Evolutionary conservation across 257 asterid species (phyloP).

Genomic region (Linaria vulgaris): DNA sequence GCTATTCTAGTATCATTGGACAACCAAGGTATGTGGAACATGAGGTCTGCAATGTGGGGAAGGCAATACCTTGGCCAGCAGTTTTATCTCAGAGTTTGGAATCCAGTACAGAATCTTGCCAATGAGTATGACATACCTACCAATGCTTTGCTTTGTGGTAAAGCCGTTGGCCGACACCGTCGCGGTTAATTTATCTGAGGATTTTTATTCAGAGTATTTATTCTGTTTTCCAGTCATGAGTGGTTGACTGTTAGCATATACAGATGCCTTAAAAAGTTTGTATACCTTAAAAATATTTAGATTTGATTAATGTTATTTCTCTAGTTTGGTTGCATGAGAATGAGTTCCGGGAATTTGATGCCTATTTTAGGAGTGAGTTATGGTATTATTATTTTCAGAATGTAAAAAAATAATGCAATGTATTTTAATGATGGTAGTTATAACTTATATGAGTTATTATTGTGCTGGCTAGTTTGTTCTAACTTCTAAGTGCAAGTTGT

Average conservation of each 20-base stretch:
- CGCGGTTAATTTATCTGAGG: slow-evolving; percentile 29
- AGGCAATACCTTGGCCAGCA: slow-evolving; percentile 93
- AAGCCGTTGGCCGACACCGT: slow-evolving; percentile 58
- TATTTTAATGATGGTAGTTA: no score
- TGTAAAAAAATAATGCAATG: no score
- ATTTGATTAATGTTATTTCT: neutral
- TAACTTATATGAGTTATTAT: no score
- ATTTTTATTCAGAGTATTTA: slow-evolving; percentile 14
- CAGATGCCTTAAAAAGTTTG: slow-evolving; percentile 22
- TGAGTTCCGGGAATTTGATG: neutral
- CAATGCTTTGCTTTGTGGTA: slow-evolving; percentile 83
- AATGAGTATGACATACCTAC: slow-evolving; percentile 73
- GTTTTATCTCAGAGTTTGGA: slow-evolving; percentile 72
- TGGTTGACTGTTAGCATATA: slow-evolving; percentile 53
- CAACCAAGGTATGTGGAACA: slow-evolving; percentile 98
- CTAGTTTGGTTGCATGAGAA: neutral
- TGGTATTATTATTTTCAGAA: no score
- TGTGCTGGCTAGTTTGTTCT: no score
- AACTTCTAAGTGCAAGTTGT: no score
- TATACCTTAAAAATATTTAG: slow-evolving; percentile 23
- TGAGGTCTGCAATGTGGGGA: slow-evolving; percentile 94
- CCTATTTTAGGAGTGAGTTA: no score
- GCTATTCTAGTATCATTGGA: slow-evolving; percentile 78
- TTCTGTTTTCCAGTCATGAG: slow-evolving; percentile 47
- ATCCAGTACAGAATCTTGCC: slow-evolving; percentile 47